A percentile compares a stretch with the other conserved stretches of the same genome.
Conservation (phyloP, 2,329 filamentous ascomycete genomes). For the Colletotrichum neosansevieriae region DNA sequence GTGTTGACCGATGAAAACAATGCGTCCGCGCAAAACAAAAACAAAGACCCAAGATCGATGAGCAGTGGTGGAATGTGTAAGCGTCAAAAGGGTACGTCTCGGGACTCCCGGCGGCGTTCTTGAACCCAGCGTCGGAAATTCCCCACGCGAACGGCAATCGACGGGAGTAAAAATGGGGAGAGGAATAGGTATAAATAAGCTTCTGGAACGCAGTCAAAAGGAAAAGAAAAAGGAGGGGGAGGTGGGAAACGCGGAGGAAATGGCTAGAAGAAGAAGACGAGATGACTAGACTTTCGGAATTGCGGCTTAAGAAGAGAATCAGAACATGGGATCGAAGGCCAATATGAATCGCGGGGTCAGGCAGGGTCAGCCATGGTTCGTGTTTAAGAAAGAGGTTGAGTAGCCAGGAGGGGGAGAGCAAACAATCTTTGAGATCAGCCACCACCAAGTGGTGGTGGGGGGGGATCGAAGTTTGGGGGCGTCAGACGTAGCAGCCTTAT, state of each 20-base stretch:
- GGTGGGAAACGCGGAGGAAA: neutral
- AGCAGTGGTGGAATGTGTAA: neutral
- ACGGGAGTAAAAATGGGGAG: neutral
- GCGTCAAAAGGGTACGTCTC: neutral
- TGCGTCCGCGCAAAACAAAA: neutral
- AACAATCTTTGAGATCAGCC: conserved; percentile 17
- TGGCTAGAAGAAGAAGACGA: too few relatives aligned
- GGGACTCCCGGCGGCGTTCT: conserved; percentile 8
- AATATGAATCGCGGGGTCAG: conserved; percentile 31
- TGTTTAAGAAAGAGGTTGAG: neutral
- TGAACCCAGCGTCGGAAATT: neutral
- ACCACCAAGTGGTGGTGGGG: neutral
- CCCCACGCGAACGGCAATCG: conserved; percentile 10
- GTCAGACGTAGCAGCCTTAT: too few relatives aligned
- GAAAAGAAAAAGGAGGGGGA: conserved; percentile 3
- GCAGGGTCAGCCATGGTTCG: conserved; percentile 25
- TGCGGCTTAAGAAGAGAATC: neutral
- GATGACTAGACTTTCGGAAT: conserved; percentile 9
- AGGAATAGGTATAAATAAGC: neutral
- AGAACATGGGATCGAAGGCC: conserved; percentile 1
- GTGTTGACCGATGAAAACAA: neutral
- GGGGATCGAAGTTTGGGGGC: neutral
- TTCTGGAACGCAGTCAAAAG: conserved; percentile 8
- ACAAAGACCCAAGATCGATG: neutral
- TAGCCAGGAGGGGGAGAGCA: too few relatives aligned